These are phyloP conservation scores for Tanozyma kutaoensis DNA, from an alignment of 805 yeast species.

Conservation along the genomic window DNA sequence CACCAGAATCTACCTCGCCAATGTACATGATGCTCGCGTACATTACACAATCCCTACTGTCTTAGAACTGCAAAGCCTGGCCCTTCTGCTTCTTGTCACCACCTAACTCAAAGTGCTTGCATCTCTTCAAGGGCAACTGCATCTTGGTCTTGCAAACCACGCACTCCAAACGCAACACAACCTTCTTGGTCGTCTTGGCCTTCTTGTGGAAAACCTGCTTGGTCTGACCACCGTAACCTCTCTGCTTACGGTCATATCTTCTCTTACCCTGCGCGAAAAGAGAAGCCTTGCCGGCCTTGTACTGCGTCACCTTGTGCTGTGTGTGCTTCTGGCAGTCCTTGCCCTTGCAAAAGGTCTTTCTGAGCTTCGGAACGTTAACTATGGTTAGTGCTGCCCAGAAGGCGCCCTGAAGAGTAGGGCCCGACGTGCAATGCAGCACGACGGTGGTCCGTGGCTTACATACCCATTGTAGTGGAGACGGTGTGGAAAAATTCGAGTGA, in stretches of 20 bases:
- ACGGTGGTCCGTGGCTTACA: too few species aligned
- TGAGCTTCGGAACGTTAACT: conserved; percentile 99
- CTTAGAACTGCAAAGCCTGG: conserved; percentile 98
- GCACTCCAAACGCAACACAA: conserved; percentile 98
- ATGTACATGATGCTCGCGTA: too few species aligned
- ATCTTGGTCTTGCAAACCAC: conserved; percentile 97
- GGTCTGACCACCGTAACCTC: conserved; percentile 99
- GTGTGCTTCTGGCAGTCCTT: conserved; percentile 99
- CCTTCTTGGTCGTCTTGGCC: conserved; percentile 99
- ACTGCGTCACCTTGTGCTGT: conserved; percentile 99
- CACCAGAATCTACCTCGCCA: too few species aligned
- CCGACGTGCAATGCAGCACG: too few species aligned
- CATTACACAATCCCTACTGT: too few species aligned
- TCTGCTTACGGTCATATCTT: conserved; percentile 99
- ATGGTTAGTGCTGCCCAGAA: conserved; percentile 4
- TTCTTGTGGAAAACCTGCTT: conserved; percentile 99
- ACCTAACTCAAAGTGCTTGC: conserved; percentile 99
- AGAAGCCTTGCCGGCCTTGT: conserved; percentile 99
- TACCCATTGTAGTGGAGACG: too few species aligned
- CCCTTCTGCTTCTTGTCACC: conserved; percentile 99
- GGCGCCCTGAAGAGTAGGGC: too few species aligned
- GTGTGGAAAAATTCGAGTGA: too few species aligned
- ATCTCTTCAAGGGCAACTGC: conserved; percentile 96
- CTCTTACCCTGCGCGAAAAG: conserved; percentile 99
- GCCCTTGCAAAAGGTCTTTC: conserved; percentile 99